A percentile compares a stretch with the other conserved stretches of the same genome.
phyloP scores from a whole-genome alignment of 495 filamentous ascomycete genomes.

The Hypomontagnella submonticulosa region DNA sequence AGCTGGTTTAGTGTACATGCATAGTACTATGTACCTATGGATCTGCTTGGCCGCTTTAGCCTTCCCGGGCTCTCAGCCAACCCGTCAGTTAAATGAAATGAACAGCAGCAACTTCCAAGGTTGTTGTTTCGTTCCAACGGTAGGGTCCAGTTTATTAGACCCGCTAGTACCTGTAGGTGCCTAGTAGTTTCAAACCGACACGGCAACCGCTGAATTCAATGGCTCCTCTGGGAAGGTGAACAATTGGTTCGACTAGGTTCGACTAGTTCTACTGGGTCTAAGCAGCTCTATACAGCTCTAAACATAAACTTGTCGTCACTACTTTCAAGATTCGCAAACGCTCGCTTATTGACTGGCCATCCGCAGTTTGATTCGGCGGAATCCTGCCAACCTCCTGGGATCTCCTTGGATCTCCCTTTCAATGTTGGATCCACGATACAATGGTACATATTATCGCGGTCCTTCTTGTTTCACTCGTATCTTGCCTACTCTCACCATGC shows the following conservation, averaged over 20 bases:
- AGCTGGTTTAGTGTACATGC: too few species aligned
- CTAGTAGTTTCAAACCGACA: constrained; percentile 37
- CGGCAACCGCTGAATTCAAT: constrained; percentile 15
- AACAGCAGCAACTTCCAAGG: not conserved
- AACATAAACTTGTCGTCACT: constrained; percentile 30
- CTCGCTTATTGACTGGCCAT: constrained; percentile 16
- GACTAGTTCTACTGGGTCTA: too few species aligned
- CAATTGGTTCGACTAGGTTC: constrained; percentile 8
- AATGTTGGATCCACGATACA: constrained; percentile 15
- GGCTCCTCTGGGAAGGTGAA: constrained; percentile 34
- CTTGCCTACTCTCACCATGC: constrained; percentile 13
- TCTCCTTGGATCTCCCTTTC: too few species aligned
- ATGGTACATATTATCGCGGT: constrained; percentile 11
- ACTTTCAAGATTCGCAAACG: not conserved
- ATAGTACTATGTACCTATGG: too few species aligned
- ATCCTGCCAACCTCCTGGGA: constrained; percentile 18
- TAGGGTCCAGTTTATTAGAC: constrained; percentile 16
- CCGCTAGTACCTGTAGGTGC: too few species aligned
- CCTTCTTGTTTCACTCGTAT: constrained; percentile 33
- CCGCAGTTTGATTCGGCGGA: not conserved
- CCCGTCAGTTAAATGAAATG: not conserved
- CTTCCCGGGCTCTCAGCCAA: too few species aligned
- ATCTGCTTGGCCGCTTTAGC: too few species aligned
- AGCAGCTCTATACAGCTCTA: not conserved
- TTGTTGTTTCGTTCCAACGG: too few species aligned